Base-by-base conservation (phyloP, 345 rosid genomes). In the Hibiscus mutabilis region DNA sequence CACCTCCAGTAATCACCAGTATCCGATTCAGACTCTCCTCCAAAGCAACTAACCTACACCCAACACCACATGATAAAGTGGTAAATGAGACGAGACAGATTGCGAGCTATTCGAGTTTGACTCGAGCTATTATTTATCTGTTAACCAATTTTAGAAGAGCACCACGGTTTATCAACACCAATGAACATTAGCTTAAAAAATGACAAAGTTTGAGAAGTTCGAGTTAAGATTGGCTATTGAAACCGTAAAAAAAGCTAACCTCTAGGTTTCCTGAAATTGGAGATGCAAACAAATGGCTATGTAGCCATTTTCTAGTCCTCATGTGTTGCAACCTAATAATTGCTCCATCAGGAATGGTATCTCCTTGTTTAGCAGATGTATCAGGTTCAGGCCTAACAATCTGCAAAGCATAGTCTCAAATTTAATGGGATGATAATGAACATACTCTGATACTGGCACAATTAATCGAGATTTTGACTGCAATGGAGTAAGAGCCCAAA, bases 1-100 rank as follows among this genome's bases (percentile, higher is more conserved):
- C 79, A 92, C 99, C 92, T 91, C 99, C 99, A 96, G 72, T 81
- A 81, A 84, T 96, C 99, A 9, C 99, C 98, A 0, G 99, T 91
- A 74, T 96, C 98, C 16, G 99, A 91, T 29, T 92, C 93, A 51
- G 85, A 27, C 19, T 96, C 97, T 49, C 96, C 95, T 66, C 99
- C 99, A 47, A 91, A 96, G 84, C 99, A 96, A 82, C 99, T 96
- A 66, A 96, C 86, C 99, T 96, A 71, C 72, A 83, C 27, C 69
- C 35, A 71, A 31, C 47, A 73, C 61, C 73, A 53, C 33, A 6
- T 0, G 55, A 44, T 4, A 18, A 25, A 49, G 31, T n/a, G n/a
- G n/a, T n/a, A n/a, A n/a, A n/a, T n/a, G n/a, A n/a, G n/a, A n/a
- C n/a, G n/a, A n/a, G n/a, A n/a, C n/a, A n/a, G n/a, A n/a, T n/a